Conservation (phyloP, 2,329 filamentous ascomycete species). For the Neobulgaria alba region DNA sequence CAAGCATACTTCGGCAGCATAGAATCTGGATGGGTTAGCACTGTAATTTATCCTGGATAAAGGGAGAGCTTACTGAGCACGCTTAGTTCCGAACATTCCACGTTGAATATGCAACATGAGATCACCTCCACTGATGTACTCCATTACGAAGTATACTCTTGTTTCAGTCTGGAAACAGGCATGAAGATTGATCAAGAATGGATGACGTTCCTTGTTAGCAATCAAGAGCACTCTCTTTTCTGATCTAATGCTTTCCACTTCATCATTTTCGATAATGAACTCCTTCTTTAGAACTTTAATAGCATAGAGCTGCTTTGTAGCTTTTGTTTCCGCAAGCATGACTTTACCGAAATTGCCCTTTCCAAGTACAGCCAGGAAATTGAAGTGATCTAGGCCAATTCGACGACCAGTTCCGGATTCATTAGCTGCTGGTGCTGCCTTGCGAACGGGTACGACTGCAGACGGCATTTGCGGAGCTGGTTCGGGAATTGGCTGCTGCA, state of each 20-base stretch:
- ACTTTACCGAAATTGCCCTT: conserved; percentile 99
- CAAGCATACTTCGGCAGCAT: conserved; percentile 93
- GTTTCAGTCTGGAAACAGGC: conserved; percentile 99
- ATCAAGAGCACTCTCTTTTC: conserved; percentile 97
- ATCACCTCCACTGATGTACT: conserved; percentile 97
- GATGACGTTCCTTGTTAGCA: conserved; percentile 93
- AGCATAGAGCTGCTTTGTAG: conserved; percentile 82
- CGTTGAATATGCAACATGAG: conserved; percentile 98
- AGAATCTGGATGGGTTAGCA: conserved; percentile 55
- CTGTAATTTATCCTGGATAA: not conserved
- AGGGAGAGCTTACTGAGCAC: conserved; percentile 78
- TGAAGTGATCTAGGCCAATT: conserved; percentile 97
- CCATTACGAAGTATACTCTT: conserved; percentile 98
- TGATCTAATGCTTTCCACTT: conserved; percentile 94
- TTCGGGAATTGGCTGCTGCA: conserved; percentile 10
- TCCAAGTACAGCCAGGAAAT: conserved; percentile 94
- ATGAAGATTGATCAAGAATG: conserved; percentile 89
- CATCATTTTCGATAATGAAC: conserved; percentile 99
- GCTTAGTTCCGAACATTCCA: conserved; percentile 89
- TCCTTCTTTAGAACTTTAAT: conserved; percentile 99
- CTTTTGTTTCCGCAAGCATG: conserved; percentile 97
- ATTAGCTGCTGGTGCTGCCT: conserved; percentile 62
- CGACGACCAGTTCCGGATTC: conserved; percentile 67
- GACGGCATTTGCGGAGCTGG: conserved; percentile 18
- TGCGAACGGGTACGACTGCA: conserved; percentile 32